phyloP scores from a whole-genome alignment of 1,284 basidiomycete genomes.

The Taiwanofungus camphoratus region DNA sequence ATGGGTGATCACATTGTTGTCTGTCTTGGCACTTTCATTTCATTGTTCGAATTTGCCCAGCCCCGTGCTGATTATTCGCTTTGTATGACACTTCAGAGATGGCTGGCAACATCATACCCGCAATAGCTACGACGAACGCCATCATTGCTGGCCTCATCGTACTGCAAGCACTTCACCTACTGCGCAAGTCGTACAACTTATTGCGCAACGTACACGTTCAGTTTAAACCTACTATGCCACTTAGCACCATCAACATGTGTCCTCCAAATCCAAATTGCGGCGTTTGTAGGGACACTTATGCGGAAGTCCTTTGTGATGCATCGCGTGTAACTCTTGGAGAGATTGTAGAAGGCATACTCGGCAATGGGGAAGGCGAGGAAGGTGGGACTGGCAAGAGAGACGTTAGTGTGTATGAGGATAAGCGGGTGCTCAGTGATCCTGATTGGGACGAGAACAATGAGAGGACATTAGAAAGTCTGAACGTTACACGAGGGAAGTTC shows the following conservation, averaged over 20 bases:
- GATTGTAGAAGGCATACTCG: conserved; percentile 63
- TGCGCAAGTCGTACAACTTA: conserved; percentile 54
- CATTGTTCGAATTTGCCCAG: too few relatives aligned
- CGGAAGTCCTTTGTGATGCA: conserved; percentile 67
- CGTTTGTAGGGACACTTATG: conserved; percentile 84
- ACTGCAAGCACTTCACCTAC: conserved; percentile 83
- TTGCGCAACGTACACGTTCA: conserved; percentile 72
- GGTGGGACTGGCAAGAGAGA: conserved; percentile 42
- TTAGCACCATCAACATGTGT: conserved; percentile 60
- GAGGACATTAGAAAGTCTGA: conserved; percentile 67
- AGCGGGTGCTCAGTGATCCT: conserved; percentile 76
- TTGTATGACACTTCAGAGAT: conserved; percentile 71
- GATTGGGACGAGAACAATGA: conserved; percentile 86
- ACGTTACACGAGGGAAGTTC: conserved; percentile 72
- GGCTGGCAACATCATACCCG: conserved; percentile 99
- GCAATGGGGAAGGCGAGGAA: conserved; percentile 38
- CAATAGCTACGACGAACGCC: conserved; percentile 98
- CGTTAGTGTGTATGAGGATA: conserved; percentile 84
- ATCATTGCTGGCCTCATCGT: conserved; percentile 94
- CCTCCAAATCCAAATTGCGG: conserved; percentile 73
- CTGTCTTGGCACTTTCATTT: too few relatives aligned
- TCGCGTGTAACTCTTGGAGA: conserved; percentile 63
- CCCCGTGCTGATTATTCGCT: neutral
- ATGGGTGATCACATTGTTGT: too few relatives aligned
- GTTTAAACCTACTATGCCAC: conserved; percentile 68